Evolutionary conservation across 2,329 filamentous ascomycete genomes (phyloP), one percentile per base, ranked within the genome.

Genomic region (Penicillium sclerotigenum): DNA sequence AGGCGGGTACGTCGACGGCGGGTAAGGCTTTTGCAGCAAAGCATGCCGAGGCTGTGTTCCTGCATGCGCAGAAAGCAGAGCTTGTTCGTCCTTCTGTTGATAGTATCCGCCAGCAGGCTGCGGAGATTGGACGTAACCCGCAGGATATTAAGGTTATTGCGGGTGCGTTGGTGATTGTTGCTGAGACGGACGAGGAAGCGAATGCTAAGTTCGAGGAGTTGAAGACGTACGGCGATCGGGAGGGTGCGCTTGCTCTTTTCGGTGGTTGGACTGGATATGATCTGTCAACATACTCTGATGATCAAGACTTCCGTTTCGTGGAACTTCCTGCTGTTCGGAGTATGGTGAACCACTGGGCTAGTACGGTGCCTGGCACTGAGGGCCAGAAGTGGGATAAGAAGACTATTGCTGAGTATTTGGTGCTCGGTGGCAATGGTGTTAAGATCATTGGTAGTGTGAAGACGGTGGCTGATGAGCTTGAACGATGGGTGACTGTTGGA

Each of bases 221-320:
- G 22, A 65, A 75, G 28, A 65, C 68, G n/a, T 79, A 78, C 45
- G 77, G 73, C 2, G 77, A 79, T 52, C 66, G 69, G 0, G 77
- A 80, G 54, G 77, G 77, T 0, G 73, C 75, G 0, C 70, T 77
- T 18, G 72, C 76, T 4, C 63, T 80, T 0, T 79, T 80, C 54
- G 77, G 78, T 2, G 78, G 77, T 0, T 80, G 77, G 77, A 73
- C 74, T 1, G 77, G 77, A 0, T 76, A 75, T 5, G 77, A 80
- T 60, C 65, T 80, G 1, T 73, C 71, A 2, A 68, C 66, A 0
- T 78, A 74, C 49, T 65, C 67, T 0, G 77, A 79, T 41, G 76
- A 79, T 28, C 73, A 78, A 38, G 76, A 80, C 46, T 78, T 80
- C 54, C 68, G 73, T 1, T 78, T 79, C 55, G 68, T 70, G 7